A percentile compares a stretch with the other conserved stretches of the same genome.
phyloP scores from a whole-genome alignment of 768 basidiomycete genomes.

The Nevesoporus exiguus region DNA sequence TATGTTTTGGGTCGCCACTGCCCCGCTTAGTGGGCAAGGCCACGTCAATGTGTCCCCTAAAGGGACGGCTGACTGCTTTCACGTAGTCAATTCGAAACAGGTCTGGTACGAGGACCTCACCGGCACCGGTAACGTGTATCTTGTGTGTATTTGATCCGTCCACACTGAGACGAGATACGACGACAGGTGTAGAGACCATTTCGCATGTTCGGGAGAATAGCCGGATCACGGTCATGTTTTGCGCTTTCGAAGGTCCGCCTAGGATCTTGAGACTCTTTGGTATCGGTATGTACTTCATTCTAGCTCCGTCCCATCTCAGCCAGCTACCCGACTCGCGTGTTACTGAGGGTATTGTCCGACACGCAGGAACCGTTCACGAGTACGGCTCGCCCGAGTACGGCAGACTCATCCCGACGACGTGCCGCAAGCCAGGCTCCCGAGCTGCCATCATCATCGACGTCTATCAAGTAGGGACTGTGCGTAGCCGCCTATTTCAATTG shows the following conservation, averaged over 20 bases:
- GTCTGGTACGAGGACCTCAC: conserved; percentile 76
- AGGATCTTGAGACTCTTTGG: conserved; percentile 58
- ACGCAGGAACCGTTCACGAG: conserved; percentile 55
- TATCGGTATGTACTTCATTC: conserved; percentile 37
- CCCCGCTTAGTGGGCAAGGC: conserved; percentile 54
- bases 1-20: conserved; percentile 57
- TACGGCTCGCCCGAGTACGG: conserved; percentile 62
- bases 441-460: conserved; percentile 59
- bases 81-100: conserved; percentile 47
- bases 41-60: conserved; percentile 71
- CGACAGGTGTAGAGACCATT: conserved; percentile 55
- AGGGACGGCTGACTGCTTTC: conserved; percentile 61
- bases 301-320: neutral
- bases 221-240: conserved; percentile 60
- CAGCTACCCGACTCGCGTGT: neutral
- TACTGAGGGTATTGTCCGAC: neutral
- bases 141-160: neutral
- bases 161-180: neutral
- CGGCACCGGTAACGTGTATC: conserved; percentile 52
- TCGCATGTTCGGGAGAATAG: conserved; percentile 63
- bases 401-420: conserved; percentile 42
- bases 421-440: conserved; percentile 56
- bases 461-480: conserved; percentile 50
- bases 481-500: conserved; percentile 1
- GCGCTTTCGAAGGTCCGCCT: conserved; percentile 59